These are phyloP conservation scores for Acephala macrosclerotiorum DNA, from an alignment of 2,329 filamentous ascomycete genomes.

Conservation along the genomic window DNA sequence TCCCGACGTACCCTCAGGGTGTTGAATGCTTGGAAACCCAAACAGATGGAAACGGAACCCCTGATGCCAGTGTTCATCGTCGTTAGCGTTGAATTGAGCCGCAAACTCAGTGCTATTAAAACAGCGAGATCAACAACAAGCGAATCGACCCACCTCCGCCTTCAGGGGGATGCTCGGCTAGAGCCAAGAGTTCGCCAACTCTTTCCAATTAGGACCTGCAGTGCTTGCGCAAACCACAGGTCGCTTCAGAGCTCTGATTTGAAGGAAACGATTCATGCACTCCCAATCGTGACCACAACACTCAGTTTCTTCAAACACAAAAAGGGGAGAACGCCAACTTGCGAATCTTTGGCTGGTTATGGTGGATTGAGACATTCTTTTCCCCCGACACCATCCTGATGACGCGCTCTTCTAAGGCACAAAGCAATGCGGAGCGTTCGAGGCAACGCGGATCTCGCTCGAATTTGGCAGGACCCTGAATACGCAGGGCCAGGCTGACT, in stretches of 20 bases:
- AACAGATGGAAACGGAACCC: background rate
- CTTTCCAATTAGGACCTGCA: background rate
- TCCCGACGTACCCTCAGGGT: background rate
- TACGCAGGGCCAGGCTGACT: background rate
- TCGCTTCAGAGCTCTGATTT: background rate
- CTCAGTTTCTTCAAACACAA: background rate
- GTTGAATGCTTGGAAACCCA: slow-evolving; percentile 1
- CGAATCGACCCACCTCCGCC: slow-evolving; percentile 9
- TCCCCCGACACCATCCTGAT: background rate
- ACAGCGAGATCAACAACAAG: slow-evolving; percentile 18
- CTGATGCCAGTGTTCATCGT: slow-evolving; percentile 10
- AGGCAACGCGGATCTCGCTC: background rate
- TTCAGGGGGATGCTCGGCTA: background rate
- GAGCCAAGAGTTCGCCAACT: background rate
- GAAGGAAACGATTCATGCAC: background rate
- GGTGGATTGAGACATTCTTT: background rate
- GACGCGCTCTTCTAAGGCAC: background rate
- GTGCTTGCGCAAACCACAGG: background rate
- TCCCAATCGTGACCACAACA: background rate
- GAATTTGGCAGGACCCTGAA: background rate
- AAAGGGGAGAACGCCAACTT: background rate
- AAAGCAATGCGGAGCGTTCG: background rate
- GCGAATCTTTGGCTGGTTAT: background rate
- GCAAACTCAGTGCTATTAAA: slow-evolving; percentile 18
- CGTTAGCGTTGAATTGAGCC: slow-evolving; percentile 9